Conservation (phyloP, 2,329 filamentous ascomycete species). For the Penicillium sp. region DNA sequence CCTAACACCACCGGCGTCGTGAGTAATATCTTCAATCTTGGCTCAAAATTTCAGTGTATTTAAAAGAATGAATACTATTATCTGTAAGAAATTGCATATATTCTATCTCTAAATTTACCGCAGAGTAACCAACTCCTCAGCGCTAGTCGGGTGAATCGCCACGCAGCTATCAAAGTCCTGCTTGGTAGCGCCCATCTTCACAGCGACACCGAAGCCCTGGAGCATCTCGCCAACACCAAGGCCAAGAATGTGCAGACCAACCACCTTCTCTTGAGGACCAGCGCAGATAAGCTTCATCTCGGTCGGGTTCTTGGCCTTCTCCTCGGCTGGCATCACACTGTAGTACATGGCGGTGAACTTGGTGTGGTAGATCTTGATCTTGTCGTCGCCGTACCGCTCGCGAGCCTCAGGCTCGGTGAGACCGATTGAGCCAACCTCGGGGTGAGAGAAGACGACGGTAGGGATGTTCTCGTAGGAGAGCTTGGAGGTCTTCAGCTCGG, state of each 20-base stretch:
- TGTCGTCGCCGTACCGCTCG: constrained; percentile 50
- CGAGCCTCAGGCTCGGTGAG: constrained; percentile 54
- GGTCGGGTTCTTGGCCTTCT: constrained; percentile 53
- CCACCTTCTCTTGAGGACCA: constrained; percentile 52
- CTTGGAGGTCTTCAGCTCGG: constrained; percentile 46
- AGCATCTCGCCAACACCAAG: constrained; percentile 64
- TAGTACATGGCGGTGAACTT: constrained; percentile 55
- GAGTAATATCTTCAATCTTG: background rate
- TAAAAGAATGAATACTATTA: too few relatives aligned
- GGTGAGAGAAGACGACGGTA: constrained; percentile 56
- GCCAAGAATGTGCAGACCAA: constrained; percentile 54
- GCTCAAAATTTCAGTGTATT: background rate
- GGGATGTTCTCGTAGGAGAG: constrained; percentile 55
- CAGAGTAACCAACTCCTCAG: constrained; percentile 67
- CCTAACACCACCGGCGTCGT: background rate
- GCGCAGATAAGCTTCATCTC: constrained; percentile 54
- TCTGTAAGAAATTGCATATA: background rate
- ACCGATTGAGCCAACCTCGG: constrained; percentile 52
- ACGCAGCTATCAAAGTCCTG: constrained; percentile 73
- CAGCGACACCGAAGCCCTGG: constrained; percentile 72
- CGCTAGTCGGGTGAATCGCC: constrained; percentile 75
- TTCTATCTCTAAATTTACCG: constrained; percentile 34
- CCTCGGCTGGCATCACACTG: constrained; percentile 48
- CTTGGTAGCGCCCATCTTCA: constrained; percentile 82
- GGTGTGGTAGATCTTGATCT: constrained; percentile 53